A percentile compares a stretch with the other conserved stretches of the same genome.
Evolutionary conservation across 257 asterid genomes (phyloP).

Genomic region (Penstemon eatonii): DNA sequence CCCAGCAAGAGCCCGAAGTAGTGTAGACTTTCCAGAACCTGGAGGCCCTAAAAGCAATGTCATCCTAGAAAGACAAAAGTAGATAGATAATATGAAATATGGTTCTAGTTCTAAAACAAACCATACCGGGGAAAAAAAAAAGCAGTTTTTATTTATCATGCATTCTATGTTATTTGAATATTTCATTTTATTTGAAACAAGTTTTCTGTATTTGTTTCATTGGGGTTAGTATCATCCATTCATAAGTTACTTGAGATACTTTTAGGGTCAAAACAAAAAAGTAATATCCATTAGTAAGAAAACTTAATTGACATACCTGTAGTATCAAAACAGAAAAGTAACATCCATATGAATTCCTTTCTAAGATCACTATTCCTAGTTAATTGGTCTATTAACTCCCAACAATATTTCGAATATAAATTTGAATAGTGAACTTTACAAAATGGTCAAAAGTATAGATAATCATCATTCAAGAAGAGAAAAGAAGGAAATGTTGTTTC

Average conservation of each 20-base stretch:
- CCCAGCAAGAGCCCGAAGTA: slow-evolving; percentile 81
- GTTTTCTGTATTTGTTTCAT: not conserved
- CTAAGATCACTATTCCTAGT: not conserved
- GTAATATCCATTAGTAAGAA: not conserved
- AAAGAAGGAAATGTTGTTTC: not conserved
- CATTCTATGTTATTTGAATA: not conserved
- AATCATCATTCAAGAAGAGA: not conserved
- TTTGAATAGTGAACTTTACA: not conserved
- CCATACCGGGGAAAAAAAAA: too few relatives aligned
- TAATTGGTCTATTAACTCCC: not conserved
- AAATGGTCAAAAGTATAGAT: not conserved
- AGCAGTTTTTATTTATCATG: not conserved
- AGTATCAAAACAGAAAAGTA: not conserved
- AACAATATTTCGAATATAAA: not conserved
- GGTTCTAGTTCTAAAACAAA: not conserved
- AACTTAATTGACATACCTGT: not conserved
- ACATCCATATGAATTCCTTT: not conserved
- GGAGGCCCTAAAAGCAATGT: slow-evolving; percentile 94
- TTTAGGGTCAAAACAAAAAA: not conserved
- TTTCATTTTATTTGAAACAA: not conserved
- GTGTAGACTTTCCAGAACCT: slow-evolving; percentile 86
- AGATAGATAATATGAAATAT: not conserved
- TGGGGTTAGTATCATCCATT: not conserved
- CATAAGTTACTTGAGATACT: not conserved
- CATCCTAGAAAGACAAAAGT: slow-evolving; percentile 51